Base-by-base conservation (phyloP, 305 asterid genomes). In the Fraxinus platypoda region DNA sequence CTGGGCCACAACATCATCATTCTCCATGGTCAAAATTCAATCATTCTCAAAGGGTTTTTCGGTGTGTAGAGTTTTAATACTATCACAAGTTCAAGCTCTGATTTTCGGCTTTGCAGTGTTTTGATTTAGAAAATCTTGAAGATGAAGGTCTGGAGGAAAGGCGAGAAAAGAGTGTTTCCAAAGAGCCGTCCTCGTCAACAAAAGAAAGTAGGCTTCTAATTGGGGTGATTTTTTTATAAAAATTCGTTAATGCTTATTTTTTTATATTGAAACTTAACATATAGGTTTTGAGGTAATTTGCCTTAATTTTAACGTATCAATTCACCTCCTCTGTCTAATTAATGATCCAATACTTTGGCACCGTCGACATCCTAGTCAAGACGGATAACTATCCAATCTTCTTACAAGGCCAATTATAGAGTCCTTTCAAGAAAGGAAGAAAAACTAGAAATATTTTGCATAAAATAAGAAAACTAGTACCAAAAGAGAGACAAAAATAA, bases 191-290 rank as follows among this genome's bases (percentile, higher is more conserved):
- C 73, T 92, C 98, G 70, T 94, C 99, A 52, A 94, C 94, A 81
- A 95, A 94, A 23, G 98, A 91, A 8, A 95, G 96, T 75, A 92
- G 96, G 83, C 90, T 90, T 83, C 92, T 94, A 9, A 87, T 15
- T 9, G 87, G 89, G 43, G 87, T 12, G 54, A 12, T 43, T 43
- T 43, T 43, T 12, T 1, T 6, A 33, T 37, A 37, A 37, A 37
- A 37, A 37, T 37, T 7, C 46, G 11, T 37, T 37, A 37, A 37
- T 8, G 46, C 52, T 3, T 43, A 11, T 11, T 43, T 43, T 43
- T 43, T 43, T 12, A 37, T 11, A 9, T 43, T 43, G 15, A 43
- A 43, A 43, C 12, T 37, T 35, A 35, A 34, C 38, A 35, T 35
- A 35, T 35, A 35, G 9, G 12, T 12, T 43, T 43, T 43, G 52